Base-by-base conservation (phyloP, 441 rosid genomes). In the Jatropha multifida region DNA sequence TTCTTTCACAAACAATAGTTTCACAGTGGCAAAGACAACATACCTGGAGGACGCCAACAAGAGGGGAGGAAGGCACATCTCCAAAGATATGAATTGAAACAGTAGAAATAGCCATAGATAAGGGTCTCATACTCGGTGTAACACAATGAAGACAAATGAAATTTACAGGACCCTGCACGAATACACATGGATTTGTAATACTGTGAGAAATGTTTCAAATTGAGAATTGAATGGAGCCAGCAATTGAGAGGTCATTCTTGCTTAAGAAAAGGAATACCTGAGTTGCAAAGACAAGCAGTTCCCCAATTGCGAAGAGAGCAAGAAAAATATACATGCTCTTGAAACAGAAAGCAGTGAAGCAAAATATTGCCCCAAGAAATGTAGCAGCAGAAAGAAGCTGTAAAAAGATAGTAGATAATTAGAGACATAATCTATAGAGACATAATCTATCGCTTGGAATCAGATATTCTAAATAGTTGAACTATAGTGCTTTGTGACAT, bases 311-410 rank as follows among this genome's bases (percentile, higher is more conserved):
- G 61, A 95, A 95, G 65, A 95, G 82, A 69, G 87, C 97, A 76
- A 95, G 88, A 86, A 95, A 95, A 75, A 81, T 81, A 64, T 93
- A 93, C 97, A 95, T 80, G 94, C 82, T 93, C 86, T 92, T 92
- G 55, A 85, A 86, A 76, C 95, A 93, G 81, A 95, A 95, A 79
- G 98, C 96, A 74, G 77, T 68, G 62, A 95, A 95, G 85, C 99
- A 95, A 79, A 87, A 92, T 60, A 84, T 54, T 68, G 90, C 99
- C 63, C 99, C 99, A 26, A 86, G 5, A 79, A 95, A 84, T 20
- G 98, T 93, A 71, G 89, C 79, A 27, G 73, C 67, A 23, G 96
- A 92, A 74, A 93, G 95, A 79, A 95, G 91, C 99, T 95, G 95
- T 85, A 81, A 75, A 63, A 73, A 49, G 68, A 26, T 44, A 11